phyloP scores from a whole-genome alignment of 2,329 filamentous ascomycete species.

The Microcera coccophila region DNA sequence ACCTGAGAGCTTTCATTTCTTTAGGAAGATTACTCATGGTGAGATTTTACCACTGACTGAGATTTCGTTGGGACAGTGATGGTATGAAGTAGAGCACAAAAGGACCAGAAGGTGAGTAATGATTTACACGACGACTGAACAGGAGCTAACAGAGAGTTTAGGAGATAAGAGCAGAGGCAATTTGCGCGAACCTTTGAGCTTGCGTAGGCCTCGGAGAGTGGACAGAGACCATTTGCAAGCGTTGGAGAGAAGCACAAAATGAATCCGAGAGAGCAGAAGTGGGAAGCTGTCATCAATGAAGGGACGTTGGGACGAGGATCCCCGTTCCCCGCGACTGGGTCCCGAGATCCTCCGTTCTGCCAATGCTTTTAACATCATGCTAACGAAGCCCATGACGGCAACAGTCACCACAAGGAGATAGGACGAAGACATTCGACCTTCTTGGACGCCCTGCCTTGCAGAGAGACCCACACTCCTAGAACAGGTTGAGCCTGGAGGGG shows the following conservation, averaged over 20 bases:
- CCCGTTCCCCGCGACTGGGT: no score
- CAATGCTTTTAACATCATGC: no score
- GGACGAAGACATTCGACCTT: no score
- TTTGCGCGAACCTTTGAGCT: neutral
- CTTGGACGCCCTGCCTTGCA: no score
- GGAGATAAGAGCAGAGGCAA: neutral
- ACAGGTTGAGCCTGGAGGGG: no score
- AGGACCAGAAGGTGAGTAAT: conserved; percentile 1
- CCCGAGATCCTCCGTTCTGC: no score
- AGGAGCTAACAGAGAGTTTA: neutral
- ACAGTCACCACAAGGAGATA: no score
- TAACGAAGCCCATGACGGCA: no score
- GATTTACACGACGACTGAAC: neutral
- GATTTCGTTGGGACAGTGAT: no score
- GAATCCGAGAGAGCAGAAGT: neutral
- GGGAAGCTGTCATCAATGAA: neutral
- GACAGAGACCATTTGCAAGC: neutral
- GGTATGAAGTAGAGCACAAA: no score
- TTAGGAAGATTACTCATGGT: conserved; percentile 43
- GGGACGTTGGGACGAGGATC: no score
- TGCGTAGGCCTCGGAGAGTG: neutral
- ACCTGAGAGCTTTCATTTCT: conserved; percentile 61
- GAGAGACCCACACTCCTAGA: no score
- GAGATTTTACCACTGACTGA: conserved; percentile 2
- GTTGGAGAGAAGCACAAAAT: neutral